These are phyloP conservation scores for Corylus heterophylla DNA, from an alignment of 306 rosid genomes.

Conservation along the genomic window DNA sequence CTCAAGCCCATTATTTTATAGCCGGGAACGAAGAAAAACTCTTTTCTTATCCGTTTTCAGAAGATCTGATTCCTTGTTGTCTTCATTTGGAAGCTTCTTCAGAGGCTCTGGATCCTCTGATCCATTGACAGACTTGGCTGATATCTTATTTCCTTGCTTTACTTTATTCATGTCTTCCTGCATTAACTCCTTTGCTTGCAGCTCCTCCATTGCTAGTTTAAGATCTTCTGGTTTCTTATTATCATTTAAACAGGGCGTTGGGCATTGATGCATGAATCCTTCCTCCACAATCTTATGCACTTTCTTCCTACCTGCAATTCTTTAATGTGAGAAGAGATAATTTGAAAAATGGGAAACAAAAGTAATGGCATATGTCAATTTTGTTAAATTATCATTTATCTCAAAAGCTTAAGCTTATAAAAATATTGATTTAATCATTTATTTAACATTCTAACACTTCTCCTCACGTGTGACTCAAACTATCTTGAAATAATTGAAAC, in stretches of 20 bases:
- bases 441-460: too few species aligned
- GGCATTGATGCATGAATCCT: conserved; percentile 38
- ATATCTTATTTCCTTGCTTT: conserved; percentile 41
- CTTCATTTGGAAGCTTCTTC: conserved; percentile 41
- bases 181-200: conserved; percentile 27
- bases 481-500: too few species aligned
- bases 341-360: not conserved
- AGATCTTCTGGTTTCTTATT: conserved; percentile 37
- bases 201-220: conserved; percentile 48
- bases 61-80: conserved; percentile 35
- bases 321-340: conserved; percentile 2
- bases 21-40: conserved; percentile 71
- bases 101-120: conserved; percentile 40
- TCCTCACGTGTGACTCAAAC: too few species aligned
- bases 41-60: conserved; percentile 44
- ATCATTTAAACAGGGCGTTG: conserved; percentile 32
- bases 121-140: conserved; percentile 34
- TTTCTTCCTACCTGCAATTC: conserved; percentile 55
- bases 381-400: not conserved
- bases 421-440: too few species aligned
- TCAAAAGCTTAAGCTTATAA: too few species aligned
- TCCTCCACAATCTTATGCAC: conserved; percentile 41
- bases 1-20: conserved; percentile 33
- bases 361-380: not conserved
- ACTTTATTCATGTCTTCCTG: conserved; percentile 34